phyloP scores from a whole-genome alignment of 139 green algal species.

The Trebouxia sp. region DNA sequence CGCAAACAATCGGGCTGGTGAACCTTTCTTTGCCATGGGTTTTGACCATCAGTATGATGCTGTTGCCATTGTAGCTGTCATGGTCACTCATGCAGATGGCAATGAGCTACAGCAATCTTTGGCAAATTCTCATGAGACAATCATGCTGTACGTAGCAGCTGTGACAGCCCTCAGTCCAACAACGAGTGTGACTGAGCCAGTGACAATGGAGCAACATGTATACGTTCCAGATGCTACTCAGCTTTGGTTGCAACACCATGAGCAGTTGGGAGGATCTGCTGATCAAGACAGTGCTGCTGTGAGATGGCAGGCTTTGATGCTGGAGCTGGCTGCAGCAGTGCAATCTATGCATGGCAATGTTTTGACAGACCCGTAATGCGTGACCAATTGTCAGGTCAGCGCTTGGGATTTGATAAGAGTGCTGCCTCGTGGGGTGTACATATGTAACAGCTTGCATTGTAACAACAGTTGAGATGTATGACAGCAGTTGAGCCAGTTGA shows the following conservation, averaged over 20 bases:
- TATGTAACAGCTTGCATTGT: no score
- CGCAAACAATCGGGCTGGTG: background rate
- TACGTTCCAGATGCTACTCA: conserved; percentile 10
- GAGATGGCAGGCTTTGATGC: background rate
- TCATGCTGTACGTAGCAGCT: no score
- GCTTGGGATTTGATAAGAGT: no score
- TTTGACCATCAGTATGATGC: conserved; percentile 27
- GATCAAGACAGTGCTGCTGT: background rate
- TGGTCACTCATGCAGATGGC: conserved; percentile 46
- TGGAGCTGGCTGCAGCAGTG: background rate
- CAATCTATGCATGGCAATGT: background rate
- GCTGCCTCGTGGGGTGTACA: no score
- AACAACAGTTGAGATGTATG: no score
- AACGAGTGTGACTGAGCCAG: no score
- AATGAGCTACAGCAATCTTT: background rate
- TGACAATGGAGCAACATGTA: conserved; percentile 9
- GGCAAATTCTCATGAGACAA: background rate
- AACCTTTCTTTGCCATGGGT: conserved; percentile 17
- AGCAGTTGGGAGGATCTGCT: background rate
- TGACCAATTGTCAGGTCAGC: no score
- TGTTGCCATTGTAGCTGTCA: conserved; percentile 47
- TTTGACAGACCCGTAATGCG: no score
- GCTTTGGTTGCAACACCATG: background rate
- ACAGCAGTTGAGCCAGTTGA: no score
- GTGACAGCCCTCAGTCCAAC: background rate